Evolutionary conservation across 257 asterid species (phyloP).

Genomic region (Anisodus acutangulus): DNA sequence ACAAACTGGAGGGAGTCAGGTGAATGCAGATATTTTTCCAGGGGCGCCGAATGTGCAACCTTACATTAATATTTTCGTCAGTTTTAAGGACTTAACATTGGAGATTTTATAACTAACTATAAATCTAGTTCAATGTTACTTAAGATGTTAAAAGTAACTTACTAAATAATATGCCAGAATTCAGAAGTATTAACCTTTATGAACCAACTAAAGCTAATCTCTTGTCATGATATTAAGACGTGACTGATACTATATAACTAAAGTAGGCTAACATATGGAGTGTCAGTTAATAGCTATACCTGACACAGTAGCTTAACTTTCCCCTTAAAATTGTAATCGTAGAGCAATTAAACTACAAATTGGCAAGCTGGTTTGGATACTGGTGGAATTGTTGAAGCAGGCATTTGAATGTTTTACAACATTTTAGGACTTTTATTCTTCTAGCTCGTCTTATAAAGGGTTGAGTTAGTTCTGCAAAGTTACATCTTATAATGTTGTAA

Average conservation of each 20-base stretch:
- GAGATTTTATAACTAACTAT: background rate
- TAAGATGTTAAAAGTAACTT: slow-evolving; percentile 1
- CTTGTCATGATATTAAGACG: slow-evolving; percentile 10
- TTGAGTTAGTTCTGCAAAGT: background rate
- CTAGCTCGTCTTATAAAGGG: background rate
- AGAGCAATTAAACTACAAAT: slow-evolving; percentile 1
- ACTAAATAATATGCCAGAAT: background rate
- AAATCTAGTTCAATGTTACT: background rate
- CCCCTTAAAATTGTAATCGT: background rate
- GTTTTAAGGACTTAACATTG: background rate
- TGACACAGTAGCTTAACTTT: background rate
- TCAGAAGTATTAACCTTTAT: background rate
- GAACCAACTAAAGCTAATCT: background rate
- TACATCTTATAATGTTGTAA: slow-evolving; percentile 4
- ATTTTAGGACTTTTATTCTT: background rate
- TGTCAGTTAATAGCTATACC: background rate
- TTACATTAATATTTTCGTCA: background rate
- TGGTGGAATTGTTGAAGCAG: background rate
- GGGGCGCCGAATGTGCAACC: background rate
- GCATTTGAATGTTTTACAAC: slow-evolving; percentile 19
- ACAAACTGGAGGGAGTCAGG: background rate
- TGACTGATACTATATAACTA: background rate
- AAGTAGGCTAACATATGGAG: background rate
- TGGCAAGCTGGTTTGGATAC: background rate
- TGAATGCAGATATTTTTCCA: background rate